Evolutionary conservation across 2,329 filamentous ascomycete genomes (phyloP).

Genomic region (Xylaria sp.): DNA sequence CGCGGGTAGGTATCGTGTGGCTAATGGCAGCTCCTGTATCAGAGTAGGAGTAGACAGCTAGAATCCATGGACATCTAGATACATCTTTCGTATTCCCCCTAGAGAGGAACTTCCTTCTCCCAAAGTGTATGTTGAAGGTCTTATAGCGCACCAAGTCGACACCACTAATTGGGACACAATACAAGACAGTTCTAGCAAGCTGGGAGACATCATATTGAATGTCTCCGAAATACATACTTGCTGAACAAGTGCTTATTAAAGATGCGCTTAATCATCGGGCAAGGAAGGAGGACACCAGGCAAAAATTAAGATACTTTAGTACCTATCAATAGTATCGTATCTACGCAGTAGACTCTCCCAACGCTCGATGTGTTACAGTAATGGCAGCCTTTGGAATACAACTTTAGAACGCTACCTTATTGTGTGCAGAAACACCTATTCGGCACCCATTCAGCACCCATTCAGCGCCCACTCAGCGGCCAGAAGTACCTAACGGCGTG

Average conservation of each 20-base stretch:
- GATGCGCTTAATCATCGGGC: background rate
- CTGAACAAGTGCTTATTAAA: background rate
- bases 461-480: conserved; percentile 6
- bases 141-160: background rate
- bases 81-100: background rate
- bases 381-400: background rate
- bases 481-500: conserved; percentile 17
- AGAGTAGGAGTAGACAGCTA: background rate
- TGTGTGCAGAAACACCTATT: background rate
- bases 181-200: background rate
- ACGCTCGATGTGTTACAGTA: background rate
- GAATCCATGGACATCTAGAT: background rate
- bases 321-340: too few species aligned
- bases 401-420: background rate
- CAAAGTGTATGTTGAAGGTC: background rate
- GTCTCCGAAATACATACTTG: background rate
- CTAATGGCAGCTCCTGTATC: background rate
- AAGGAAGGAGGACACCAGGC: background rate
- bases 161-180: background rate
- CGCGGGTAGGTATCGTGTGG: background rate
- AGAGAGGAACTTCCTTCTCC: background rate
- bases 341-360: too few species aligned
- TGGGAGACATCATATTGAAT: background rate
- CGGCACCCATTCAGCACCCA: background rate
- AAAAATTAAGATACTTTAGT: background rate